Base-by-base conservation (phyloP, 2,329 filamentous ascomycete species). In the Myriosclerotinia duriaeana region DNA sequence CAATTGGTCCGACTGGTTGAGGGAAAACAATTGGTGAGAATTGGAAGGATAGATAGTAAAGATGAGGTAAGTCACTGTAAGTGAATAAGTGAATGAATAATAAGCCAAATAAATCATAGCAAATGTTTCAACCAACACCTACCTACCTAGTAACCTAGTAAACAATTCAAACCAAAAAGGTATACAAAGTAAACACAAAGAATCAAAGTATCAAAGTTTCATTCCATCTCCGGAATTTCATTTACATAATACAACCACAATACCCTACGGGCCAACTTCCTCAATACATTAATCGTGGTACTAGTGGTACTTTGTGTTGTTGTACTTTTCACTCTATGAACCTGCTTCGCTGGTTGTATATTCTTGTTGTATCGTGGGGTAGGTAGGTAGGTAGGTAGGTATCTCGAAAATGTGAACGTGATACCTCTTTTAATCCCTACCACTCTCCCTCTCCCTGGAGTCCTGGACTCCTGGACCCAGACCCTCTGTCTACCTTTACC, bases 341-440 rank as follows among this genome's bases (percentile, higher is more conserved):
- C 34, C 30, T 65, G 62, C 62, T 65, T 44, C n/a, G 53, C 34
- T 65, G 53, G 62, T 65, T 65, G 62, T 65, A 52, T 52, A 52
- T 52, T 52, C 54, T 30, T 52, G 11, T 36, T 26, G 52, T 48
- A 56, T 56, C 52, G 52, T 64, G 61, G 52, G 52, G 30, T 56
- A 53, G 26, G 26, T n/a, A 26, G 26, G 26, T 26, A 26, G 26
- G 26, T 26, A 26, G 26, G 26, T 26, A 26, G 26, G 26, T 26
- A 26, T 62, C n/a, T 64, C 61, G 50, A 55, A 64, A 42, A 64
- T 64, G 61, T 36, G 61, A 64, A 64, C 52, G 61, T 64, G 61
- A 64, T 64, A 26, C 40, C 52, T 55, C 38, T 30, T 30, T 30
- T 30, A 7, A 44, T 30, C 54, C 54, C 54, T 58, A 58, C 54